phyloP scores from a whole-genome alignment of 2,329 filamentous ascomycete species.

The Penicillium sp. region DNA sequence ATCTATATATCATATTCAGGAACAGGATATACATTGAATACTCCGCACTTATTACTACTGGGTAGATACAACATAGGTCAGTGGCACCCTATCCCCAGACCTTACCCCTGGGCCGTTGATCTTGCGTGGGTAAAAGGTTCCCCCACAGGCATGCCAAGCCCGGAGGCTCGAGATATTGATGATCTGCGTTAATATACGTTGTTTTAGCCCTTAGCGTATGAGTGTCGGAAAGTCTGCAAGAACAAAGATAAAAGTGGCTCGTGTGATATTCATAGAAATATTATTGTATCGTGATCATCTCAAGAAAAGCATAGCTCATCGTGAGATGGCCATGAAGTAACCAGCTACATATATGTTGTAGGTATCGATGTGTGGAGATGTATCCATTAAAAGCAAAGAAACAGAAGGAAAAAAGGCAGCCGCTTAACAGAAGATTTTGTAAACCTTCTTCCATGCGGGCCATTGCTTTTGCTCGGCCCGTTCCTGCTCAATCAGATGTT shows the following conservation, averaged over 20 bases:
- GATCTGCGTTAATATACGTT: slow-evolving; percentile 5
- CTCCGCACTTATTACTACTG: too few relatives aligned
- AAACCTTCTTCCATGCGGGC: slow-evolving; percentile 74
- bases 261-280: slow-evolving; percentile 1
- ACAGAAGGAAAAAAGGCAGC: slow-evolving; percentile 7
- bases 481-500: slow-evolving; percentile 76
- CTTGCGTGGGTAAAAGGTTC: neutral
- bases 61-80: too few relatives aligned
- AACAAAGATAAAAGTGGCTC: neutral
- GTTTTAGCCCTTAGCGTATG: too few relatives aligned
- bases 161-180: slow-evolving; percentile 15
- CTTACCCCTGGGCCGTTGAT: neutral
- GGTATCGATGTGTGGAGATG: neutral
- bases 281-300: slow-evolving; percentile 3
- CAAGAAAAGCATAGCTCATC: neutral
- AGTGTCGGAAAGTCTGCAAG: too few relatives aligned
- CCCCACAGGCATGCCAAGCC: slow-evolving; percentile 27
- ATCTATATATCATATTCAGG: neutral
- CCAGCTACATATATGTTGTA: neutral
- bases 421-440: slow-evolving; percentile 67
- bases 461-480: slow-evolving; percentile 67
- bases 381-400: neutral
- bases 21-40: neutral
- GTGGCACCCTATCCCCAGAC: neutral
- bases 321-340: slow-evolving; percentile 1